phyloP scores from a whole-genome alignment of 352 stramenopile genomes.

The Phytopythium chamaehyphon region DNA sequence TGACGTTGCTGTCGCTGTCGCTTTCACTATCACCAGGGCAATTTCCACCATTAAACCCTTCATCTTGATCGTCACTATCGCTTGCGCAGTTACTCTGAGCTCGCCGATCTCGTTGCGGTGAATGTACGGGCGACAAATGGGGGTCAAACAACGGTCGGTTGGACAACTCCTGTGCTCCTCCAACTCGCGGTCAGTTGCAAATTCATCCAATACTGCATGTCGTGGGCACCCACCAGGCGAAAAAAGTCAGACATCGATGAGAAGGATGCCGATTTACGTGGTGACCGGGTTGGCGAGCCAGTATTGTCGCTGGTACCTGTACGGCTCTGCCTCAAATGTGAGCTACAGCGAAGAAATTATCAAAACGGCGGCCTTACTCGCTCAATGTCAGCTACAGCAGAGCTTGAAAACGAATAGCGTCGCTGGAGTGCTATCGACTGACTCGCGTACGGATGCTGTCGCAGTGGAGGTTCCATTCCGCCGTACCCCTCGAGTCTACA shows the following conservation, averaged over 20 bases:
- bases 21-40: too few species aligned
- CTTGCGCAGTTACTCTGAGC: neutral
- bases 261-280: conserved; percentile 21
- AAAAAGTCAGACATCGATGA: conserved; percentile 8
- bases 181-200: too few species aligned
- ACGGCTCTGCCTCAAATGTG: neutral
- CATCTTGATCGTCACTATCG: neutral
- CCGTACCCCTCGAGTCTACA: conserved; percentile 3
- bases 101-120: neutral
- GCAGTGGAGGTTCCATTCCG: conserved; percentile 5
- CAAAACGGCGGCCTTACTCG: conserved; percentile 7
- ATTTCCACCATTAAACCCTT: too few species aligned
- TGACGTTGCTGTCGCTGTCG: conserved; percentile 1
- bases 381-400: conserved; percentile 19
- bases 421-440: conserved; percentile 16
- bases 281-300: conserved; percentile 8
- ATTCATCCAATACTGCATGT: too few species aligned
- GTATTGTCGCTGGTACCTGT: neutral
- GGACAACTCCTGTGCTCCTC: too few species aligned
- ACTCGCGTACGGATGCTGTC: conserved; percentile 14
- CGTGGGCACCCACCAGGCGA: neutral
- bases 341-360: neutral
- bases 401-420: conserved; percentile 23
- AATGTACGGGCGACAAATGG: conserved; percentile 2
- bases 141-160: neutral